Evolutionary conservation across 2,329 filamentous ascomycete species (phyloP).

Genomic region (Fonsecaea nubica): DNA sequence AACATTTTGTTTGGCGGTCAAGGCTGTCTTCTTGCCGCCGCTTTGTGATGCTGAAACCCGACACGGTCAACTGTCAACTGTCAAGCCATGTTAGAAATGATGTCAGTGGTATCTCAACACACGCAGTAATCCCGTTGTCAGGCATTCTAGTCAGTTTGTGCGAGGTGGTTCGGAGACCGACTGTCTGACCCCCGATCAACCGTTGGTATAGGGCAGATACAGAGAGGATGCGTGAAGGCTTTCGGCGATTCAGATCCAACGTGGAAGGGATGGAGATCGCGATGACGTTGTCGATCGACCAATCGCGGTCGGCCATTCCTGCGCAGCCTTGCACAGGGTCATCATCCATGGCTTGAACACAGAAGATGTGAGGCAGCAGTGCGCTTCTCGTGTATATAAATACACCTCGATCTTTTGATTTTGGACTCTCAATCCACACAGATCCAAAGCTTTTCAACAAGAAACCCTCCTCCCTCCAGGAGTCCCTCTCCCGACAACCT

Average conservation of each 20-base stretch:
- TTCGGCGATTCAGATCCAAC: neutral
- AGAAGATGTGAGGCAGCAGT: too few species aligned
- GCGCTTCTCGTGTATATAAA: too few species aligned
- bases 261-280: neutral
- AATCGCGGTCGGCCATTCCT: neutral
- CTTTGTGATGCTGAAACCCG: neutral
- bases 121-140: neutral
- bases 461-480: neutral
- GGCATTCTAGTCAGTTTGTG: neutral
- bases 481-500: too few species aligned
- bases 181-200: neutral
- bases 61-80: neutral
- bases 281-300: neutral
- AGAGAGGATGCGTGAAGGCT: neutral
- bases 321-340: neutral
- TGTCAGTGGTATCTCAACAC: constrained; percentile 2
- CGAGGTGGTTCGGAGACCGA: constrained; percentile 5
- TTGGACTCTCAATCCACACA: neutral
- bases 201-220: neutral
- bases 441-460: neutral
- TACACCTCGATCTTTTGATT: too few species aligned
- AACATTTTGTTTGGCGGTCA: neutral
- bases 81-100: neutral
- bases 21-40: neutral
- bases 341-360: neutral